phyloP scores from a whole-genome alignment of 225 moss, liverwort and hornwort genomes.

The Lunularia cruciata region DNA sequence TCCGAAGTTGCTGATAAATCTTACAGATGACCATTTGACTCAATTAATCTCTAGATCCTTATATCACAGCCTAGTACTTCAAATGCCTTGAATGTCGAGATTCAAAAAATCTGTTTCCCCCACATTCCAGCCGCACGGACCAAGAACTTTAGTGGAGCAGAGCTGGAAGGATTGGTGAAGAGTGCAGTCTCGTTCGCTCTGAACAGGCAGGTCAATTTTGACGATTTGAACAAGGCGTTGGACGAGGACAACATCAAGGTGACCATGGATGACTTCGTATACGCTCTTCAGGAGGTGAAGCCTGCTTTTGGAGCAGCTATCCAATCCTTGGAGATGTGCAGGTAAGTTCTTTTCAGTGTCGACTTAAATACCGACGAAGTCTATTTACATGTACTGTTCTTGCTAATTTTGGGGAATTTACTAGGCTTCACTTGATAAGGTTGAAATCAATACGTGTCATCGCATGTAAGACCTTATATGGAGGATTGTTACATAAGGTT shows the following conservation, averaged over 20 bases:
- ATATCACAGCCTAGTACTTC: too few relatives aligned
- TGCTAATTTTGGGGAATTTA: too few relatives aligned
- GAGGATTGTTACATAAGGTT: too few relatives aligned
- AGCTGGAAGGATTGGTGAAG: slow-evolving; percentile 95
- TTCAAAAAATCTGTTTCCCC: slow-evolving; percentile 5
- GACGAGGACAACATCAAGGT: slow-evolving; percentile 95
- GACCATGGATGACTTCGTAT: slow-evolving; percentile 66
- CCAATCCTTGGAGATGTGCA: slow-evolving; percentile 83
- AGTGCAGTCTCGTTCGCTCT: slow-evolving; percentile 96
- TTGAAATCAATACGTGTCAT: too few relatives aligned
- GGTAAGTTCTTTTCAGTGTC: slow-evolving; percentile 40
- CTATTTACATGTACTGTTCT: too few relatives aligned
- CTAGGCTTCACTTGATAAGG: too few relatives aligned
- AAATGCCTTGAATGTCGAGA: neutral
- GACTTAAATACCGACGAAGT: neutral
- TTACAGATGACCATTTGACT: neutral
- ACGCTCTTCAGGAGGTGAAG: slow-evolving; percentile 75
- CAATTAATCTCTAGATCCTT: neutral
- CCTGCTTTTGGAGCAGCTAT: slow-evolving; percentile 94
- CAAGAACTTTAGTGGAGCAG: slow-evolving; percentile 96
- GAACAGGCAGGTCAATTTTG: slow-evolving; percentile 77
- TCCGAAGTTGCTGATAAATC: too few relatives aligned
- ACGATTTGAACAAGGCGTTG: slow-evolving; percentile 72
- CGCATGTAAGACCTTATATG: too few relatives aligned
- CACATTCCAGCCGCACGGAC: slow-evolving; percentile 66